These are phyloP conservation scores for Schizochytrium sp. DNA, from an alignment of 108 stramenopile species.

Conservation along the genomic window DNA sequence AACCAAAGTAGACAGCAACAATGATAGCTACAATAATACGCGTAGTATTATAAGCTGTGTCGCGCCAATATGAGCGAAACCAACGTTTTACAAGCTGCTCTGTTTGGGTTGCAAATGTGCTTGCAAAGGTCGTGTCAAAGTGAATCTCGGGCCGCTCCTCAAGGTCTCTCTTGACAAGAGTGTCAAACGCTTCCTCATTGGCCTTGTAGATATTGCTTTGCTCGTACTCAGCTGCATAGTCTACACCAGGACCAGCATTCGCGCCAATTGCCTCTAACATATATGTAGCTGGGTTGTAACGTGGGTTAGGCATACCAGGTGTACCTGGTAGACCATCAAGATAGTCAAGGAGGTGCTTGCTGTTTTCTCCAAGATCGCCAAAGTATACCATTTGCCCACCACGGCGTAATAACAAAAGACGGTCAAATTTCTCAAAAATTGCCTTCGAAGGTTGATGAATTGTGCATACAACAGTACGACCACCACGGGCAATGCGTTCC, in stretches of 20 bases:
- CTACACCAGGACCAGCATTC: slow-evolving; percentile 44
- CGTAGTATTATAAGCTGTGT: slow-evolving; percentile 72
- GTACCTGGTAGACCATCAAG: slow-evolving; percentile 69
- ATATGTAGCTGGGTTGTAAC: slow-evolving; percentile 85
- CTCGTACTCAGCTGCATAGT: slow-evolving; percentile 34
- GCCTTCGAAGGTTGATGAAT: slow-evolving; percentile 88
- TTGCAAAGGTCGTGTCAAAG: slow-evolving; percentile 45
- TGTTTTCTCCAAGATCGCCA: slow-evolving; percentile 82
- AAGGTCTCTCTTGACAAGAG: slow-evolving; percentile 56
- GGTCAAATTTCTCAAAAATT: slow-evolving; percentile 83
- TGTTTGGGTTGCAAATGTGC: slow-evolving; percentile 56
- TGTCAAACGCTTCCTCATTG: not conserved
- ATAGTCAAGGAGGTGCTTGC: slow-evolving; percentile 77
- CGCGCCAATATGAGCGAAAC: slow-evolving; percentile 71
- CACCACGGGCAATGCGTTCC: slow-evolving; percentile 69
- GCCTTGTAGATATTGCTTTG: not conserved
- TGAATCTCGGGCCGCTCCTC: slow-evolving; percentile 63
- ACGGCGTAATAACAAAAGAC: slow-evolving; percentile 80
- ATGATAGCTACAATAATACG: slow-evolving; percentile 66
- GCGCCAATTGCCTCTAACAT: slow-evolving; percentile 84
- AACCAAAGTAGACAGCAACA: slow-evolving; percentile 72
- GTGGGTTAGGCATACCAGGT: slow-evolving; percentile 59
- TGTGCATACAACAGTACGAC: slow-evolving; percentile 82
- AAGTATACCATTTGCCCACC: slow-evolving; percentile 86
- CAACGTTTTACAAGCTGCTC: slow-evolving; percentile 6